Conservation (phyloP, 345 rosid genomes). For the Citrus sinensis region DVS_A1.0 CM039167.1:11036001-11036500, state of each 20-base stretch:
- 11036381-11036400: not conserved
- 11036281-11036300: not conserved
- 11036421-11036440: not conserved
- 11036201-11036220: too few relatives aligned
- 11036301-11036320: not conserved
- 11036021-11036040: not conserved
- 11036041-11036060: too few relatives aligned
- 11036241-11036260: too few relatives aligned
- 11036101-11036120: not conserved
- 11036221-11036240: too few relatives aligned
- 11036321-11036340: not conserved
- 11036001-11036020: too few relatives aligned
- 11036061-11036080: too few relatives aligned
- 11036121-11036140: not conserved
- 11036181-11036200: not conserved
- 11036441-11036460: not conserved
- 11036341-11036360: not conserved
- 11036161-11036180: too few relatives aligned
- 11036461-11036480: slow-evolving; percentile 9
- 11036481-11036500: not conserved
- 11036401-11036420: not conserved
- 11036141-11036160: not conserved
- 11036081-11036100: not conserved
- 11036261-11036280: not conserved
- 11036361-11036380: slow-evolving; percentile 6